phyloP scores from a whole-genome alignment of 2,329 filamentous ascomycete species.

The Cercospora sesami region DNA sequence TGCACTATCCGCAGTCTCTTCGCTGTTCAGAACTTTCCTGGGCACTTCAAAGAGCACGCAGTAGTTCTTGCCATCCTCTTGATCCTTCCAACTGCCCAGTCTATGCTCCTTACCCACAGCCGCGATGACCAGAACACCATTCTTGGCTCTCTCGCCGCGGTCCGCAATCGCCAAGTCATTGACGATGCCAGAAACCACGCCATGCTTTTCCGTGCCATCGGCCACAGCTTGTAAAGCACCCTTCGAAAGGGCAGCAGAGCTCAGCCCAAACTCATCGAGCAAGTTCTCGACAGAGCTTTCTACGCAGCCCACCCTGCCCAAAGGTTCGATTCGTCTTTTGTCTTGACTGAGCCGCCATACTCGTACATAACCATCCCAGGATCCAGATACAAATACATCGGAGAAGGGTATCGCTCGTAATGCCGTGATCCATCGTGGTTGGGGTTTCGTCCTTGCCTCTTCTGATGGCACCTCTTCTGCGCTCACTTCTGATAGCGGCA shows the following conservation, averaged over 20 bases:
- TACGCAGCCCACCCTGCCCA: slow-evolving; percentile 60
- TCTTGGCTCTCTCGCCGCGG: slow-evolving; percentile 70
- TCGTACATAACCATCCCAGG: slow-evolving; percentile 87
- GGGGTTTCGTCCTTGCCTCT: slow-evolving; percentile 48
- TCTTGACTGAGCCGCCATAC: slow-evolving; percentile 84
- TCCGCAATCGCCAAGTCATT: slow-evolving; percentile 90
- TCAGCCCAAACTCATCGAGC: slow-evolving; percentile 24
- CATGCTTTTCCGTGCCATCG: slow-evolving; percentile 24
- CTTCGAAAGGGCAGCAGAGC: slow-evolving; percentile 19
- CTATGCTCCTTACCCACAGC: slow-evolving; percentile 84
- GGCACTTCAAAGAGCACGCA: slow-evolving; percentile 86
- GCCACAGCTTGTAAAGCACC: slow-evolving; percentile 27
- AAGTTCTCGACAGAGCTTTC: slow-evolving; percentile 25
- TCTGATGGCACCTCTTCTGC: slow-evolving; percentile 67
- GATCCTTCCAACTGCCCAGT: slow-evolving; percentile 76
- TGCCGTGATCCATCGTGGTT: slow-evolving; percentile 85
- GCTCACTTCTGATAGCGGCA: slow-evolving; percentile 67
- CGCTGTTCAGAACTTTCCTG: slow-evolving; percentile 35
- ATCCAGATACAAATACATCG: slow-evolving; percentile 85
- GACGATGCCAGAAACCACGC: slow-evolving; percentile 68
- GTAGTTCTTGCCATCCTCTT: slow-evolving; percentile 68
- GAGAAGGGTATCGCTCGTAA: slow-evolving; percentile 84
- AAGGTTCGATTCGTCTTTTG: slow-evolving; percentile 71
- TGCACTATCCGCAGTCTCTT: background rate
- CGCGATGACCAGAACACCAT: slow-evolving; percentile 78